Conservation (phyloP, 1,139 yeast species). For the Magnusiomyces fungicola region DNA sequence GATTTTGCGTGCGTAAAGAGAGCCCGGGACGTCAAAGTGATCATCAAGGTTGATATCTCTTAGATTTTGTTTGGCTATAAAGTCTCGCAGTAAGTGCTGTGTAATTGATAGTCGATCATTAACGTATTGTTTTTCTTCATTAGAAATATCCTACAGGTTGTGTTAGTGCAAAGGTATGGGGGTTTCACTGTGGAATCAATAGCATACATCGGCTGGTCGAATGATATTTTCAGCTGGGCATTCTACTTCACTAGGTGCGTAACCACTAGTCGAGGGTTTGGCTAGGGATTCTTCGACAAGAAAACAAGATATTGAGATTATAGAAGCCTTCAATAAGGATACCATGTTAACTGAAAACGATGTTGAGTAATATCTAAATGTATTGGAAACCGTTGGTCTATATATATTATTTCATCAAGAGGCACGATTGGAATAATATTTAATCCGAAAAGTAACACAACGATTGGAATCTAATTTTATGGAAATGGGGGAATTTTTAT, state of each 20-base stretch:
- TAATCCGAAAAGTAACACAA: too few relatives aligned
- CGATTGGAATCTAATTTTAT: too few relatives aligned
- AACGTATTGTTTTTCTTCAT: conserved; percentile 22
- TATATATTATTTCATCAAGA: too few relatives aligned
- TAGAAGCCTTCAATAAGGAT: too few relatives aligned
- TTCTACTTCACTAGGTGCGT: conserved; percentile 24
- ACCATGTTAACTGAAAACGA: too few relatives aligned
- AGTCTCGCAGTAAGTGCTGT: conserved; percentile 46
- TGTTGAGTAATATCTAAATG: too few relatives aligned
- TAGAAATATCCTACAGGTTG: conserved; percentile 13
- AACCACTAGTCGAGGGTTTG: conserved; percentile 8
- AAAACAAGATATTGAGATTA: too few relatives aligned
- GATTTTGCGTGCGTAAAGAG: too few relatives aligned
- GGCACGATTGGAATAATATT: too few relatives aligned
- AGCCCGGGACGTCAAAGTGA: conserved; percentile 34
- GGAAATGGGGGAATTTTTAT: too few relatives aligned
- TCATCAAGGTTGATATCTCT: conserved; percentile 48
- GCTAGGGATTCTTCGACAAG: neutral
- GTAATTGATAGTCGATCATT: conserved; percentile 44
- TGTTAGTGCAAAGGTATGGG: neutral
- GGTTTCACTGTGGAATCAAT: neutral
- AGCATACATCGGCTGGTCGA: conserved; percentile 21
- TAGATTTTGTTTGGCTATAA: conserved; percentile 50
- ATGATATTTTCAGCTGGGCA: conserved; percentile 23
- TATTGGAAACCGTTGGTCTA: too few relatives aligned